These are phyloP conservation scores for Xylaria acuta DNA, from an alignment of 495 filamentous ascomycete genomes.

Conservation along the genomic window DNA sequence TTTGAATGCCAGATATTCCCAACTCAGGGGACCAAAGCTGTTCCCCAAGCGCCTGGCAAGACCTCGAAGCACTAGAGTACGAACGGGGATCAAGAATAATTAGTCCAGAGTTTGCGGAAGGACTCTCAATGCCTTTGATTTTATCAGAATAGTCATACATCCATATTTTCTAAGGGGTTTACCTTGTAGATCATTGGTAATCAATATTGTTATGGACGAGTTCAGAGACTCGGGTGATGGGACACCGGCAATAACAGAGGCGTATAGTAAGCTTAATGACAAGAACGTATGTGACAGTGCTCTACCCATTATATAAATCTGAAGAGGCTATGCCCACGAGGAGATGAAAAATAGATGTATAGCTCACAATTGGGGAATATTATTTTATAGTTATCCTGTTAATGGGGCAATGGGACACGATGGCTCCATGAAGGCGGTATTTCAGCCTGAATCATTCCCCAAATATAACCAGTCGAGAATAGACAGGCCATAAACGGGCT, in stretches of 20 bases:
- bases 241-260: slow-evolving; percentile 29
- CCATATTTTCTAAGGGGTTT: not conserved
- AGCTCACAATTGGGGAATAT: not conserved
- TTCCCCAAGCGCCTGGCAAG: slow-evolving; percentile 49
- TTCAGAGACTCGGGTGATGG: slow-evolving; percentile 46
- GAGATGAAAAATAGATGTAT: not conserved
- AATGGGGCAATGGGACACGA: too few relatives aligned
- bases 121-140: too few relatives aligned
- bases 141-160: too few relatives aligned
- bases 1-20: slow-evolving; percentile 44
- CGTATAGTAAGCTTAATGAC: slow-evolving; percentile 16
- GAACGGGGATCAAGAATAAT: slow-evolving; percentile 45
- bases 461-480: too few relatives aligned
- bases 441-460: too few relatives aligned
- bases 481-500: too few relatives aligned
- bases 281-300: not conserved
- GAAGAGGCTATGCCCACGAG: not conserved
- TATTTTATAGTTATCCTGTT: too few relatives aligned
- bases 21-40: slow-evolving; percentile 49
- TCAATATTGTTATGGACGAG: slow-evolving; percentile 46
- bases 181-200: slow-evolving; percentile 53
- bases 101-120: slow-evolving; percentile 48
- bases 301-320: not conserved
- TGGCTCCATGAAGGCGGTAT: too few relatives aligned
- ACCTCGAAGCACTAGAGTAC: slow-evolving; percentile 35